Evolutionary conservation across 768 basidiomycete genomes (phyloP).

Genomic region (Cyclocybe aegerita): DNA sequence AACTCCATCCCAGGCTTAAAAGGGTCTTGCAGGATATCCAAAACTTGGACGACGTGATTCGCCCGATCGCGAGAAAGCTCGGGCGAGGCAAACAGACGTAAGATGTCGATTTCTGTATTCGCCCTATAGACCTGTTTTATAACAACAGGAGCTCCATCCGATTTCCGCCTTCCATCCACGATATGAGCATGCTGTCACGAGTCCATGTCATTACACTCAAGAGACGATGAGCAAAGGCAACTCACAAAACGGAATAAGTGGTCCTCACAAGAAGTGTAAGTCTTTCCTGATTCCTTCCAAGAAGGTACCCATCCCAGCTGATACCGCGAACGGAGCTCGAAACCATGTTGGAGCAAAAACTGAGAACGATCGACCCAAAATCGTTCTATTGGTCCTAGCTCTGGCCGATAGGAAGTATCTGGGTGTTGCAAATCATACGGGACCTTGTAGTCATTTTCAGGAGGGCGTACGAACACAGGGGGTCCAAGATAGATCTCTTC

Average conservation of each 20-base stretch:
- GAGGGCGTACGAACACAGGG: too few species aligned
- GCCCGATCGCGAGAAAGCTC: conserved; percentile 3
- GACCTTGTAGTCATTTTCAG: too few species aligned
- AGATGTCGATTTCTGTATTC: conserved; percentile 11
- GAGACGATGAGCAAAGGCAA: too few species aligned
- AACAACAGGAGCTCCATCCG: conserved; percentile 2
- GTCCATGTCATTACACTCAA: too few species aligned
- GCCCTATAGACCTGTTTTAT: conserved; percentile 9
- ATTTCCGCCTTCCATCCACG: conserved; percentile 7
- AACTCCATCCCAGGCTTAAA: conserved; percentile 11
- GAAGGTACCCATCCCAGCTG: neutral
- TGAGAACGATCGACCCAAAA: neutral
- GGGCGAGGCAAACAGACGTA: conserved; percentile 8
- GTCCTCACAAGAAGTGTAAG: neutral
- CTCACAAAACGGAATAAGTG: neutral
- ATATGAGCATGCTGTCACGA: conserved; percentile 3
- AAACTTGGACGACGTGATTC: conserved; percentile 14
- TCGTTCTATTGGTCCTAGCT: neutral
- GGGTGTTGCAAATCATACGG: neutral
- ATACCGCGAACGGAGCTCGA: neutral
- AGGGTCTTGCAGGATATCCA: conserved; percentile 20
- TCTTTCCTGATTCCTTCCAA: neutral
- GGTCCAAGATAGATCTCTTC: too few species aligned
- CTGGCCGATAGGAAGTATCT: neutral
- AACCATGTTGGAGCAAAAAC: neutral